Base-by-base conservation (phyloP, 179 eudicot species). In the Beta macrorhiza region DNA sequence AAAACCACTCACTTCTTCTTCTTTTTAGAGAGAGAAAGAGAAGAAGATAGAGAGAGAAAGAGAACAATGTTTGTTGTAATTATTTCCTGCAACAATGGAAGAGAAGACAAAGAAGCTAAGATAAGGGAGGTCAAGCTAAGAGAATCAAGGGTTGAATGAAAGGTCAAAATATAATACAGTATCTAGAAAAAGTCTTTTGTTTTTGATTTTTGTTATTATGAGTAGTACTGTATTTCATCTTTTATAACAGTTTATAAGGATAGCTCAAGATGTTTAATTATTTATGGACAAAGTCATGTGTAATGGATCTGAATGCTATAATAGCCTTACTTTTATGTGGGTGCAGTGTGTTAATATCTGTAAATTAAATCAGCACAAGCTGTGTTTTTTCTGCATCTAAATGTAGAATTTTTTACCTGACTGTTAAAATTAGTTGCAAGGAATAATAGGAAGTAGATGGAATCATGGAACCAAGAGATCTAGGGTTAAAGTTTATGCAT, bases 201-300 rank as follows among this genome's bases (percentile, higher is more conserved):
- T 47, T 37, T 7, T 17, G 51, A 1, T 47, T 71, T 52, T 72
- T 19, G 19, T 7, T 14, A 17, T 20, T 20, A 22, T 51, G 59
- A 52, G 76, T 12, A 52, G 76, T 12, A 57, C 29, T 56, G 78
- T 29, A 37, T 72, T 74, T 37, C 61, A 22, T 1, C 64, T 56
- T 74, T 74, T 74, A 19, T 53, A 56, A 73, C 62, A 73, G 47
- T 73, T 25, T 55, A 29, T 29, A 29, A 14, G 7, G 62, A 58
- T 58, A 3, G 3, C 63, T 58, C 4, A 58, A 19, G n/a, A 73
- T 53, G 47, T 7, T 55, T 74, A 74, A 55, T 7, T 56, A 37
- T 56, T 69, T 75, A 1, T 75, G 7, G 78, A 75, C 78, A 75
- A 37, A 57, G 67, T 75, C 78, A 75, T 75, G 78, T 75, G 67